Percentiles rank a stretch among this genome's conserved stretches.
Conservation (phyloP, 2,329 filamentous ascomycete species). For the Calonectria pauciramosa region DNA sequence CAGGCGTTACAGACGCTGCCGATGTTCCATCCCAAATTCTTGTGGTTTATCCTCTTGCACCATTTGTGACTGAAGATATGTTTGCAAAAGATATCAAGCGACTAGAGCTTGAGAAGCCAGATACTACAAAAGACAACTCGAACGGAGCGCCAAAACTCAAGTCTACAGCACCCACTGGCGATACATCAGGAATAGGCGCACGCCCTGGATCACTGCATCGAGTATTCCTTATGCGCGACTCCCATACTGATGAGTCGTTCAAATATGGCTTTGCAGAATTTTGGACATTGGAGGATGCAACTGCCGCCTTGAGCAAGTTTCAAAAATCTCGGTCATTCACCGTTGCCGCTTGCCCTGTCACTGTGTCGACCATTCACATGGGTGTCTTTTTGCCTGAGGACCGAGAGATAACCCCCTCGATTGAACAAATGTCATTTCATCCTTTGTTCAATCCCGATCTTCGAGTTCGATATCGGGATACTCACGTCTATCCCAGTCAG, state of each 20-base stretch:
- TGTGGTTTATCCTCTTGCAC: conserved; percentile 78
- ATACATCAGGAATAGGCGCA: conserved; percentile 75
- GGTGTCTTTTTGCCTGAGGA: conserved; percentile 86
- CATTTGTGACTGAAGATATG: conserved; percentile 78
- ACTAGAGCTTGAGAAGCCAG: conserved; percentile 74
- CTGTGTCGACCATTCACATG: conserved; percentile 83
- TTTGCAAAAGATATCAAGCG: conserved; percentile 81
- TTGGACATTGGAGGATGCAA: conserved; percentile 80
- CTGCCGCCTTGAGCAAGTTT: conserved; percentile 80
- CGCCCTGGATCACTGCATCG: conserved; percentile 81
- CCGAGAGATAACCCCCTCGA: conserved; percentile 66
- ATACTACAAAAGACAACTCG: conserved; percentile 59
- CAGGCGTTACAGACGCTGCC: conserved; percentile 63
- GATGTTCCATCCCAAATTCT: conserved; percentile 80
- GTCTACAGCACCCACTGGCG: conserved; percentile 69
- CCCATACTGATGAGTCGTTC: conserved; percentile 79
- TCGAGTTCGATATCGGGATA: conserved; percentile 83
- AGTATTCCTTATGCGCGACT: conserved; percentile 82
- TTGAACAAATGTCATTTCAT: conserved; percentile 76
- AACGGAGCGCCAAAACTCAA: conserved; percentile 67
- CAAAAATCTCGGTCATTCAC: conserved; percentile 81
- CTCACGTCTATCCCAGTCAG: conserved; percentile 78
- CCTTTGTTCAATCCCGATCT: conserved; percentile 77
- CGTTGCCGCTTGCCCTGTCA: conserved; percentile 79
- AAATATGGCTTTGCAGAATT: conserved; percentile 90